Evolutionary conservation across 768 basidiomycete genomes (phyloP), one percentile per base, ranked within the genome.

Genomic region (Xerocomellus intermedius): DNA sequence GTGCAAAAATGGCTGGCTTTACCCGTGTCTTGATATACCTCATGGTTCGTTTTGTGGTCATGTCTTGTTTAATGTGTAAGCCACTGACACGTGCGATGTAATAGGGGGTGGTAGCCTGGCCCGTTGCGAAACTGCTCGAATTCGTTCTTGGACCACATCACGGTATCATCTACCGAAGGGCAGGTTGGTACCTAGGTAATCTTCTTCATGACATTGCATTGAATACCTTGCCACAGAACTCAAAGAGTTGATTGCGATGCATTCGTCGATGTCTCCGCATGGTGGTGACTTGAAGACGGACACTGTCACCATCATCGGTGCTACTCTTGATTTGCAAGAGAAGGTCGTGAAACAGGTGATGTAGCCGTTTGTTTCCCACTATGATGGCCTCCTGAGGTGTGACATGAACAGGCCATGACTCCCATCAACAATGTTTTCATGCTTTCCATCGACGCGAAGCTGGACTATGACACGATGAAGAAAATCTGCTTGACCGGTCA

Each of bases 211-310:
- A 26, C n/a, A 5, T 7, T 13, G 26, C 24, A 14, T 36, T 44
- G 3, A 50, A 21, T 10, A 17, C 17, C 32, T 52, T 43, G 28
- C 13, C 13, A 8, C 63, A 78, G 90, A 96, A 66, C 78, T 96
- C 28, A 93, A 94, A 64, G 93, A 95, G 66, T 75, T 96, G 26
- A 94, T 96, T 54, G 91, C 91, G 2, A 84, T 95, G 82, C 94
- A 96, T 59, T 85, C 85, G 2, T 82, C 81, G 0, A 79, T 79
- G 32, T 86, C 82, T 6, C 77, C 85, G 0, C 86, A 86, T 54
- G 92, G 91, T 13, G 94, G 94, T 12, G 94, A 96, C 67, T 75
- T 95, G 42, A 88, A 91, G 64, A 82, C 74, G 1, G 93, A 95
- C 65, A 95, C 93, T 0, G 89, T 94, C 48, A 85, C 86, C 2